Conservation (phyloP, 164 flowering plant genomes). For the Chimonanthus salicifolius region DNA sequence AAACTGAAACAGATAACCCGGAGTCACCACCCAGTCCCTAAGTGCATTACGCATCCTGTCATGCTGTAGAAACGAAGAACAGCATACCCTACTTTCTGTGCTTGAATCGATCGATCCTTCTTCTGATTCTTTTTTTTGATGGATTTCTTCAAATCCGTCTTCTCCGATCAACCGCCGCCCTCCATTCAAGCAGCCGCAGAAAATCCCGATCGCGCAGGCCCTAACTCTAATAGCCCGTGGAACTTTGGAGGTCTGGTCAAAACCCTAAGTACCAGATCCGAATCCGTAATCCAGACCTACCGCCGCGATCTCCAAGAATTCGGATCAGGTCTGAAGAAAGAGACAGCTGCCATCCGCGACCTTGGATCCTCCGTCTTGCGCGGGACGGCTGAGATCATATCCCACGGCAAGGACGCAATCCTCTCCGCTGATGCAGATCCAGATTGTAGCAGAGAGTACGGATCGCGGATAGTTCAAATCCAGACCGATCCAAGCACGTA, state of each 20-base stretch:
- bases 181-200: background rate
- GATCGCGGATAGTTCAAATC: slow-evolving; percentile 3
- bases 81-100: too few species aligned
- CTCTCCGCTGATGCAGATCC: slow-evolving; percentile 23
- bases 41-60: too few species aligned
- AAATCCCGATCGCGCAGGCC: slow-evolving; percentile 7
- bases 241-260: slow-evolving; percentile 57
- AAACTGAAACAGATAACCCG: too few species aligned
- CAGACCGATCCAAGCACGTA: slow-evolving; percentile 52
- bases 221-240: slow-evolving; percentile 29
- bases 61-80: too few species aligned
- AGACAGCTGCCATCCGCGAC: slow-evolving; percentile 62
- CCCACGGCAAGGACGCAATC: slow-evolving; percentile 50
- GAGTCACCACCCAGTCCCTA: too few species aligned
- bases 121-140: slow-evolving; percentile 16
- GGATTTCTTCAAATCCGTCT: slow-evolving; percentile 82
- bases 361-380: slow-evolving; percentile 58
- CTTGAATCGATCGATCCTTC: too few species aligned
- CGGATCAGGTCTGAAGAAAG: slow-evolving; percentile 57
- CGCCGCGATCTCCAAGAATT: slow-evolving; percentile 73
- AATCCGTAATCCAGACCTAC: slow-evolving; percentile 60
- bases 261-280: slow-evolving; percentile 59
- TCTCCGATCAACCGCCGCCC: slow-evolving; percentile 40
- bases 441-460: slow-evolving; percentile 22
- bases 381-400: slow-evolving; percentile 62